Percentiles rank a stretch among this genome's conserved stretches.
phyloP scores from a whole-genome alignment of 495 filamentous ascomycete genomes.

The Annulohypoxylon bovei region DNA sequence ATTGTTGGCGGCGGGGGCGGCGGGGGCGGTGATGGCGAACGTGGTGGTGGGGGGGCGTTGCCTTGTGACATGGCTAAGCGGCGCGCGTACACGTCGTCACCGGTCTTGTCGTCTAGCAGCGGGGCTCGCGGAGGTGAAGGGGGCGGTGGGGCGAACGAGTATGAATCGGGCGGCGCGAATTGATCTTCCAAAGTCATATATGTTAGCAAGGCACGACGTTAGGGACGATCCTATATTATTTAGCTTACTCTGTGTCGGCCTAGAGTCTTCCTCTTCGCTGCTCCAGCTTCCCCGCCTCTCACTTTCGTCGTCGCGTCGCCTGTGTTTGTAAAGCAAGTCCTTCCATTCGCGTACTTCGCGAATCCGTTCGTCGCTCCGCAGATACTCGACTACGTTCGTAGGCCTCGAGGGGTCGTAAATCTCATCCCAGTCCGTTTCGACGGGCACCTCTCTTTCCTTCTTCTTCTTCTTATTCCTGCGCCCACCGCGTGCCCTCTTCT shows the following conservation, averaged over 20 bases:
- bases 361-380: constrained; percentile 84
- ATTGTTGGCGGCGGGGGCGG: constrained; percentile 67
- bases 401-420: constrained; percentile 88
- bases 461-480: constrained; percentile 84
- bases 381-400: constrained; percentile 88
- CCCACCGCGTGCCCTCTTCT: constrained; percentile 82
- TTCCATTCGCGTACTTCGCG: constrained; percentile 89
- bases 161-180: constrained; percentile 74
- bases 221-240: not conserved
- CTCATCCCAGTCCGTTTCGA: constrained; percentile 88
- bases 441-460: constrained; percentile 62
- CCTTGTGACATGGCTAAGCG: constrained; percentile 66
- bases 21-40: constrained; percentile 48
- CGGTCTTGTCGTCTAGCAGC: constrained; percentile 65
- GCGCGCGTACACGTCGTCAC: constrained; percentile 77
- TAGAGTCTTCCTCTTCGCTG: constrained; percentile 66
- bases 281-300: constrained; percentile 58
- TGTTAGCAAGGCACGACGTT: constrained; percentile 33
- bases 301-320: constrained; percentile 58
- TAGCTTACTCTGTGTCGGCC: constrained; percentile 62
- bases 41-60: constrained; percentile 50
- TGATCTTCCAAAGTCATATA: constrained; percentile 58
- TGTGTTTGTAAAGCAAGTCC: constrained; percentile 80
- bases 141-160: constrained; percentile 79
- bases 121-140: constrained; percentile 56